These are phyloP conservation scores for Heliosperma pusillum DNA, from an alignment of 148 eudicot genomes.

Conservation along the genomic window DNA sequence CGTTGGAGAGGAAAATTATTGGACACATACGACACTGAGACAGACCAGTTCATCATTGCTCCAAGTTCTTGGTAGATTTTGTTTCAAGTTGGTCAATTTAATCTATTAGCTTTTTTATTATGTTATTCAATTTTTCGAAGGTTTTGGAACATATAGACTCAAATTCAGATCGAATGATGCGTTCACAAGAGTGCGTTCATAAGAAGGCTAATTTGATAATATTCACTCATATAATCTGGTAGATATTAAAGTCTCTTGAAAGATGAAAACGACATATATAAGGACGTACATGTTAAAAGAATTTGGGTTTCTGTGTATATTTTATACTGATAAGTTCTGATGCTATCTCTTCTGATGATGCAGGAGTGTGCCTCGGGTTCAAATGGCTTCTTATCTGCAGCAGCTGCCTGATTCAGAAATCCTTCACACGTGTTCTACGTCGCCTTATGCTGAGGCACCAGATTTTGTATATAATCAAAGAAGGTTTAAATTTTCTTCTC, in stretches of 20 bases:
- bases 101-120: background rate
- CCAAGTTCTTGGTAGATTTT: slow-evolving; percentile 65
- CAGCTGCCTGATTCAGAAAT: slow-evolving; percentile 64
- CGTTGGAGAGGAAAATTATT: slow-evolving; percentile 57
- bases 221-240: background rate
- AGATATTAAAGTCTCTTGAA: background rate
- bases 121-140: background rate
- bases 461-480: slow-evolving; percentile 65
- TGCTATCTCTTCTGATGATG: slow-evolving; percentile 7
- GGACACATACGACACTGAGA: slow-evolving; percentile 74
- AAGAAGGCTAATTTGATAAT: background rate
- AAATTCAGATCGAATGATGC: background rate
- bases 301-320: background rate
- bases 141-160: background rate
- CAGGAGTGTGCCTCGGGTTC: slow-evolving; percentile 46
- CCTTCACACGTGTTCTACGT: slow-evolving; percentile 62
- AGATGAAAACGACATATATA: background rate
- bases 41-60: slow-evolving; percentile 64
- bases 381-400: slow-evolving; percentile 36
- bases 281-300: background rate
- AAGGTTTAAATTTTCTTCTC: slow-evolving; percentile 45
- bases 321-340: background rate
- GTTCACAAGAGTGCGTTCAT: background rate
- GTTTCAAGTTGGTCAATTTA: background rate
- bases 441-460: slow-evolving; percentile 85